Conservation (phyloP, 1,139 yeast genomes). For the Hemisphaericaspora xylofermentans region DNA sequence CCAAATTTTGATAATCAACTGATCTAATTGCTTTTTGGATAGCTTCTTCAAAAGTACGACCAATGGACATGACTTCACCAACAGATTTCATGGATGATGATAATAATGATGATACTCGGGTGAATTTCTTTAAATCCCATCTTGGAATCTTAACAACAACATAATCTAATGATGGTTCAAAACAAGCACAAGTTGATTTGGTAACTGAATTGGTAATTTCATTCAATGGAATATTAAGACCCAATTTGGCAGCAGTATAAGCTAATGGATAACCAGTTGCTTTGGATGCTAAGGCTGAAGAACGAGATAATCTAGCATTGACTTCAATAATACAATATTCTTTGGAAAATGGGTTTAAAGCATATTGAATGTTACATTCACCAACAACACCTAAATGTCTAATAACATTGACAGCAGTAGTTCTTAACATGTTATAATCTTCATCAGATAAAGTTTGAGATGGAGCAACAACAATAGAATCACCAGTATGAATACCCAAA, state of each 20-base stretch:
- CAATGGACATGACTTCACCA: slow-evolving; percentile 98
- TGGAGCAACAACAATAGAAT: slow-evolving; percentile 98
- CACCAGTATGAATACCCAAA: slow-evolving; percentile 98
- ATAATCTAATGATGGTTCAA: slow-evolving; percentile 96
- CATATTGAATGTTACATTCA: slow-evolving; percentile 98
- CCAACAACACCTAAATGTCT: slow-evolving; percentile 99
- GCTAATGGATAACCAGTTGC: slow-evolving; percentile 99
- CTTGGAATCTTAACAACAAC: slow-evolving; percentile 98
- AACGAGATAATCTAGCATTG: slow-evolving; percentile 95
- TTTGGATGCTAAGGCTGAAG: slow-evolving; percentile 97
- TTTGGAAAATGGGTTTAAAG: slow-evolving; percentile 88
- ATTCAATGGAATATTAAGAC: slow-evolving; percentile 88
- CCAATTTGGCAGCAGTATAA: slow-evolving; percentile 96
- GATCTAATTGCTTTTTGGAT: slow-evolving; percentile 97
- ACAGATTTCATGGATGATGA: slow-evolving; percentile 98
- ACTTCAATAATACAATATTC: slow-evolving; percentile 98
- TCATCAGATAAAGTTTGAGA: slow-evolving; percentile 97
- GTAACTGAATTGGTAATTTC: slow-evolving; percentile 94
- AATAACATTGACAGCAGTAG: slow-evolving; percentile 95
- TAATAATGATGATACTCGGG: slow-evolving; percentile 83
- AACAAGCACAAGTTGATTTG: slow-evolving; percentile 92
- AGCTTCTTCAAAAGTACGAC: slow-evolving; percentile 97
- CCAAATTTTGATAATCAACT: slow-evolving; percentile 86
- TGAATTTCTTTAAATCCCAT: slow-evolving; percentile 97
- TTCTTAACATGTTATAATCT: slow-evolving; percentile 96